Base-by-base conservation (phyloP, 2,329 filamentous ascomycete species). In the Rhinocladiella mackenziei region DNA sequence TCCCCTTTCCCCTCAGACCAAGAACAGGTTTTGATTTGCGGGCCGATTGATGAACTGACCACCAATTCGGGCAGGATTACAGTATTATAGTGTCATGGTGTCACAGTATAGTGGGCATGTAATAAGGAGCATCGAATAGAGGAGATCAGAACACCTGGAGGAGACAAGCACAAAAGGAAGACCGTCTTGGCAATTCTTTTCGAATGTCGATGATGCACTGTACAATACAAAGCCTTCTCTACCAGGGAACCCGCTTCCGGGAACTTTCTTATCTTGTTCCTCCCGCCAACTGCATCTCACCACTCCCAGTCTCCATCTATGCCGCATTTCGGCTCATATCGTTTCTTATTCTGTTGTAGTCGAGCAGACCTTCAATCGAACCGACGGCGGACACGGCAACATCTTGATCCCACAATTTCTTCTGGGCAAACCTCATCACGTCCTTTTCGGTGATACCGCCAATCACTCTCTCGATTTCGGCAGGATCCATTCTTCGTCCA, bases 331-430 rank as follows among this genome's bases (percentile, higher is more conserved):
- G 82, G 75, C 81, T 88, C 84, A 92, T 92, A 66, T 92, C 88
- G 68, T 80, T 82, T 66, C 89, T 77, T 58, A 72, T 67, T 50
- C 68, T 63, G 56, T 68, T 61, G 61, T 69, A 70, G 60, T 70
- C 77, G 52, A 82, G 65, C 56, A 83, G 66, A 65, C 82, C 91
- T 78, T 97, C 92, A 63, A 97, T 89, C 72, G 81, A 83, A 58
- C 92, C 92, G 56, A 97, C 86, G 23, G 91, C 92, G 65, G 83
- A 89, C 67, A 98, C 78, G 62, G 92, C 92, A 61, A 98, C 76
- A 67, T 98, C 92, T 72, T 91, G 85, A 73, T 98, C 92, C 92
- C 92, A 98, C 51, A 98, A 75, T 75, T 92, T 95, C 70, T 82
- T 81, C 77, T 86, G 84, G 62, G 91, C 91, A 66, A 97, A 98